These are phyloP conservation scores for Torulaspora indica DNA, from an alignment of 805 yeast genomes.

Conservation along the genomic window DNA sequence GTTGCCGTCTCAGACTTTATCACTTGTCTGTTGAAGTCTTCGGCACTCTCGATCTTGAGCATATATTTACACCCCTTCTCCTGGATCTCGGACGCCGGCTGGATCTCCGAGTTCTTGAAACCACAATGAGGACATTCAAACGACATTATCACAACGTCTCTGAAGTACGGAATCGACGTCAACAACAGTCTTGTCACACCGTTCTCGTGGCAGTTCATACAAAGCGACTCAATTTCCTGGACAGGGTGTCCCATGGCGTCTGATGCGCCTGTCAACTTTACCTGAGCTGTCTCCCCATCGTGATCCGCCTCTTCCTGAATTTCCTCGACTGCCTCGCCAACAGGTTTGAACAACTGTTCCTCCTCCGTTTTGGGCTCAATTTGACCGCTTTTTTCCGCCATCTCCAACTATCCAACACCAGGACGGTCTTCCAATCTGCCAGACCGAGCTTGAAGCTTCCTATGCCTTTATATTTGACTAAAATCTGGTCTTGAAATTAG, in stretches of 20 bases:
- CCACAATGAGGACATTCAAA: slow-evolving; percentile 95
- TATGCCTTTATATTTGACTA: background rate
- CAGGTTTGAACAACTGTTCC: slow-evolving; percentile 49
- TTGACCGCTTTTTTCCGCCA: background rate
- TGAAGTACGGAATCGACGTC: slow-evolving; percentile 86
- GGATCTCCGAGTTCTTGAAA: slow-evolving; percentile 84
- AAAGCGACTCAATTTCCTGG: slow-evolving; percentile 88
- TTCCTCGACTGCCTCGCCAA: slow-evolving; percentile 55
- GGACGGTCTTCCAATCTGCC: background rate
- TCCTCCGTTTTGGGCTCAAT: slow-evolving; percentile 19
- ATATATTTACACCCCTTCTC: slow-evolving; percentile 77
- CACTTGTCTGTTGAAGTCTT: slow-evolving; percentile 84
- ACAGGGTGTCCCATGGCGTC: slow-evolving; percentile 91
- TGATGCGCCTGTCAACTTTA: slow-evolving; percentile 65
- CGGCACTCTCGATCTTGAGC: slow-evolving; percentile 58
- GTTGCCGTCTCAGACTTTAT: slow-evolving; percentile 85
- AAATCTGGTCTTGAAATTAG: background rate
- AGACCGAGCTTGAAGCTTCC: background rate
- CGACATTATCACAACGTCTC: slow-evolving; percentile 89
- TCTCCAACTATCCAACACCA: background rate
- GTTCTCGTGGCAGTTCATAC: slow-evolving; percentile 89
- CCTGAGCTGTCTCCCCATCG: slow-evolving; percentile 34
- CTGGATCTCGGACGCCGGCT: slow-evolving; percentile 90
- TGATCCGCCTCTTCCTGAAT: slow-evolving; percentile 30
- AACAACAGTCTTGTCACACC: slow-evolving; percentile 81